Percentiles rank a stretch among this genome's conserved stretches.
Evolutionary conservation across 257 asterid genomes (phyloP).

Genomic region (Fraxinus pennsylvanica): DNA sequence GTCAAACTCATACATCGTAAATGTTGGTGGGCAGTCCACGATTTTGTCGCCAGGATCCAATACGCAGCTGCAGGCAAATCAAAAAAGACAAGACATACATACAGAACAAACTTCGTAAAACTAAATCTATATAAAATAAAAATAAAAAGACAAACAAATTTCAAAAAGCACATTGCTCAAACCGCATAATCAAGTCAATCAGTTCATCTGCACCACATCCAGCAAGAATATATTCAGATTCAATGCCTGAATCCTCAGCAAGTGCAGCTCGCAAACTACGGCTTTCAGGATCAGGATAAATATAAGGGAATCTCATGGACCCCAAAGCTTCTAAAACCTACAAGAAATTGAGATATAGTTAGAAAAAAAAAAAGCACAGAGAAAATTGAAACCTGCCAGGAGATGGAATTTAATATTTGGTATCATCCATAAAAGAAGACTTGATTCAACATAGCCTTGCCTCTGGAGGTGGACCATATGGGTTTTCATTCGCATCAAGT

Average conservation of each 20-base stretch:
- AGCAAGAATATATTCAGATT: conserved; percentile 79
- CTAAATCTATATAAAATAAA: background rate
- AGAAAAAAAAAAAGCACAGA: conserved; percentile 19
- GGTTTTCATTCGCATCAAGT: conserved; percentile 94
- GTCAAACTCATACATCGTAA: conserved; percentile 97
- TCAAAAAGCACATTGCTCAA: conserved; percentile 21
- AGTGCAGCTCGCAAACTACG: conserved; percentile 89
- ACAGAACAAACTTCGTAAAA: conserved; percentile 4
- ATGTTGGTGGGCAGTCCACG: conserved; percentile 97
- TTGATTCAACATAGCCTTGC: conserved; percentile 37
- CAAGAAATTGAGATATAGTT: conserved; percentile 28
- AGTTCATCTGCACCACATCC: conserved; percentile 99
- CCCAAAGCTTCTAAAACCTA: conserved; percentile 95
- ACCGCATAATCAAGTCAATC: conserved; percentile 97
- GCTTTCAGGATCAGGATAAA: conserved; percentile 98
- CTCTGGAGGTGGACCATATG: conserved; percentile 99
- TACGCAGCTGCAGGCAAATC: conserved; percentile 64
- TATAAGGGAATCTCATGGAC: conserved; percentile 78
- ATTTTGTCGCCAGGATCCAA: conserved; percentile 93
- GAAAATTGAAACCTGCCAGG: background rate
- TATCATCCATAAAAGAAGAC: background rate
- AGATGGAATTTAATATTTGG: background rate
- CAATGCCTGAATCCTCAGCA: conserved; percentile 94
- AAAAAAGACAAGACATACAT: conserved; percentile 17
- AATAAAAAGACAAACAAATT: background rate